phyloP scores from a whole-genome alignment of 1,139 yeast genomes.

The Pichia sp. region DNA sequence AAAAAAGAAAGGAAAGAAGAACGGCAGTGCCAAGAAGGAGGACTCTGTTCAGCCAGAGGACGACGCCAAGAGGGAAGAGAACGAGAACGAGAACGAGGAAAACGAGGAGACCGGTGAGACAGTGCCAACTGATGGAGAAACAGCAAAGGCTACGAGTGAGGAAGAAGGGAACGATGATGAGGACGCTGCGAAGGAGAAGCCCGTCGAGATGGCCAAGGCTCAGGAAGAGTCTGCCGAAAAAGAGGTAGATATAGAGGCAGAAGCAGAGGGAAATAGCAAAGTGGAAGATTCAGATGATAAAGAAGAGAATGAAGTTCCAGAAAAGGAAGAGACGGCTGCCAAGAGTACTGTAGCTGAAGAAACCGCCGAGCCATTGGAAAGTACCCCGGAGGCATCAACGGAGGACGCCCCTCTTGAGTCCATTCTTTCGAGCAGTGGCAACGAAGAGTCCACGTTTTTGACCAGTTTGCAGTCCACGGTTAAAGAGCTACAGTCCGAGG shows the following conservation, averaged over 20 bases:
- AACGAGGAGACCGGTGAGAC: slow-evolving; percentile 5
- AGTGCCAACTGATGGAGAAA: slow-evolving; percentile 5
- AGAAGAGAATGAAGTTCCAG: neutral
- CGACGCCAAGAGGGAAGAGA: slow-evolving; percentile 7
- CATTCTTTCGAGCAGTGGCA: slow-evolving; percentile 15
- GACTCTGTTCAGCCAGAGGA: slow-evolving; percentile 2
- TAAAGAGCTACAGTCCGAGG: slow-evolving; percentile 14
- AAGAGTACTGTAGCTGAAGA: neutral
- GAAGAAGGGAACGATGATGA: neutral
- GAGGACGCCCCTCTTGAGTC: slow-evolving; percentile 18
- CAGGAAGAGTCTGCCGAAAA: neutral
- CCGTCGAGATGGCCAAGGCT: neutral
- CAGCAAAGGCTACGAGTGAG: slow-evolving; percentile 8
- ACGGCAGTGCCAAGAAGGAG: slow-evolving; percentile 15
- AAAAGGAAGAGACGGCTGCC: neutral
- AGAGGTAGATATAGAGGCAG: neutral
- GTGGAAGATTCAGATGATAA: neutral
- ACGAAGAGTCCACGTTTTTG: slow-evolving; percentile 23
- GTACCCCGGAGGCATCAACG: neutral
- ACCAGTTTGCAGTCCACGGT: slow-evolving; percentile 20
- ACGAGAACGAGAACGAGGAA: neutral
- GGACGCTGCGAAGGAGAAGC: neutral
- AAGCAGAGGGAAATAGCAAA: neutral
- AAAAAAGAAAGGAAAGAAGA: slow-evolving; percentile 23
- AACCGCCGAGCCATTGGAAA: neutral